Base-by-base conservation (phyloP, 1,284 basidiomycete genomes). In the Cystobasidium slooffiae region DNA sequence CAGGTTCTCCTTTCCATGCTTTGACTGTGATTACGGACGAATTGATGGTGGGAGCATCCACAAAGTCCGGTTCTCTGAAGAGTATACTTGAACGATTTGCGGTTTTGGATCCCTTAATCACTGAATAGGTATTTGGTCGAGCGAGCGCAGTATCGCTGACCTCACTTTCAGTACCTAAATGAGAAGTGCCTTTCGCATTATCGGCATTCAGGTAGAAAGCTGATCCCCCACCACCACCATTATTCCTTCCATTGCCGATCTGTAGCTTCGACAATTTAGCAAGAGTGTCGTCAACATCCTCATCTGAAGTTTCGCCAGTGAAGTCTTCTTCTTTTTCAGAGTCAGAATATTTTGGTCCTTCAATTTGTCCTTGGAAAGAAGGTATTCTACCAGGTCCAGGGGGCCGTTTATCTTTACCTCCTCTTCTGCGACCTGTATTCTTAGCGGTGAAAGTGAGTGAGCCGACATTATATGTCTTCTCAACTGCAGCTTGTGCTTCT, bases 361-460 rank as follows among this genome's bases (percentile, higher is more conserved):
- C 53, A 73, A 78, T 78, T 18, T 75, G 53, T 10, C 79, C 77
- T 44, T 79, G 91, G 80, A 94, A 95, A 83, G 91, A 93, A 0
- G 93, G 93, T 75, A 95, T 91, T 20, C 92, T 85, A 12, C 89
- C 91, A 0, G 86, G 88, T 0, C 84, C 82, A 31, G 83, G 83
- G 12, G 88, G 87, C 46, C 89, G 85, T 51, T 74, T 77, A 69
- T 79, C 75, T 1, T 73, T 75, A 3, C 46, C 59, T 18, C 75
- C 59, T 6, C 70, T 55, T 12, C 69, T 53, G 9, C 67, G 68
- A 78, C 87, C 88, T 6, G 85, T 85, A 8, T 87, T 86, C 80
- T 63, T 77, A 0, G 87, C 88, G 84, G 91, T 87, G 77, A 92
- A 91, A 78, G 89, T 90, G 81, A 96, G 85, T 76, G 91, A 94